Conservation (phyloP, 768 basidiomycete genomes). For the Collybia mongolica region DNA sequence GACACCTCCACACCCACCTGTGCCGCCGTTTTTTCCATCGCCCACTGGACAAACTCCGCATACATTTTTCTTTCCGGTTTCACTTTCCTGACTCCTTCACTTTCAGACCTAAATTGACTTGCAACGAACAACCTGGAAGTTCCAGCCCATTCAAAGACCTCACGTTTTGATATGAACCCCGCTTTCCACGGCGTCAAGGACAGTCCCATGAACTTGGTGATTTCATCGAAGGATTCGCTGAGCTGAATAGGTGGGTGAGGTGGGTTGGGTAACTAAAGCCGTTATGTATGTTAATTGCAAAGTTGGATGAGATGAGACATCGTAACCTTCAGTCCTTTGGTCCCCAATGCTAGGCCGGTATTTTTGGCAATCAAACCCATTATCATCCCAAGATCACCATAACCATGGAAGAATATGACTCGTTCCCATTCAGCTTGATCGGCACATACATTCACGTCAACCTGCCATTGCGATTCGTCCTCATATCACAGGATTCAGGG, state of each 20-base stretch:
- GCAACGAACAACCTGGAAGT: slow-evolving; percentile 55
- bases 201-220: slow-evolving; percentile 57
- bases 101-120: slow-evolving; percentile 29
- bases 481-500: not conserved
- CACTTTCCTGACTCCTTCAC: slow-evolving; percentile 40
- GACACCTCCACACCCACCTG: slow-evolving; percentile 5
- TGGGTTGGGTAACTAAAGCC: slow-evolving; percentile 32
- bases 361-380: slow-evolving; percentile 54
- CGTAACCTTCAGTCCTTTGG: slow-evolving; percentile 54
- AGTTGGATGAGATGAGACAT: not conserved
- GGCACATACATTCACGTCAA: slow-evolving; percentile 62
- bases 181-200: slow-evolving; percentile 46
- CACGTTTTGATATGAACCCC: slow-evolving; percentile 55
- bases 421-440: slow-evolving; percentile 50
- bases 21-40: slow-evolving; percentile 19
- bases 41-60: slow-evolving; percentile 54
- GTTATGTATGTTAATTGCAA: not conserved
- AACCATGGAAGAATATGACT: slow-evolving; percentile 55
- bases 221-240: slow-evolving; percentile 43
- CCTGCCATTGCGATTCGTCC: slow-evolving; percentile 27
- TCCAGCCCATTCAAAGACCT: slow-evolving; percentile 58
- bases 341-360: slow-evolving; percentile 47
- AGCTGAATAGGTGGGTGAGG: slow-evolving; percentile 50
- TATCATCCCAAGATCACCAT: slow-evolving; percentile 75
- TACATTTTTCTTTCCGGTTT: slow-evolving; percentile 56